These are phyloP conservation scores for Senna tora DNA, from an alignment of 306 rosid species.

Conservation along the genomic window DNA sequence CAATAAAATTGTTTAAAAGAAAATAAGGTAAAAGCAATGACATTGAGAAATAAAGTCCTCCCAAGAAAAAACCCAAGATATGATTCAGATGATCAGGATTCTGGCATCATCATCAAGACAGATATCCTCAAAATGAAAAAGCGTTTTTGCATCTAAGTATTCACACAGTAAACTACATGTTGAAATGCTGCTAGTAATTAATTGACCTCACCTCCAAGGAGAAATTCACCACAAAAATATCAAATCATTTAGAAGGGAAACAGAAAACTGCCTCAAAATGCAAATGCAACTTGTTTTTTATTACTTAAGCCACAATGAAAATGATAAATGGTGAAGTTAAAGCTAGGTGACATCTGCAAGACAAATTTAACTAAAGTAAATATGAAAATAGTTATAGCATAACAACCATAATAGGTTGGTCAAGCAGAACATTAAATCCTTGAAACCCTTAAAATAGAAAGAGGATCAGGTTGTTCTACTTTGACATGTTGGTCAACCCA, in stretches of 20 bases:
- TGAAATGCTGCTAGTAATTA: background rate
- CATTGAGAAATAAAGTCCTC: conserved; percentile 15
- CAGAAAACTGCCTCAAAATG: background rate
- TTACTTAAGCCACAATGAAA: background rate
- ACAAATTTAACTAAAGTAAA: background rate
- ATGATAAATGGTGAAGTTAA: background rate
- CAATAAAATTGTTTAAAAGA: conserved; percentile 22
- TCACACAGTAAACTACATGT: background rate
- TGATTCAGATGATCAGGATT: conserved; percentile 5
- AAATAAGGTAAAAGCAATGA: conserved; percentile 8
- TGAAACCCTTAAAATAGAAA: background rate
- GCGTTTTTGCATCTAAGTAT: background rate
- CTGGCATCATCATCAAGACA: conserved; percentile 21
- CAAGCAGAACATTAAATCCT: background rate
- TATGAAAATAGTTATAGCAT: background rate
- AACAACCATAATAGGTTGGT: background rate
- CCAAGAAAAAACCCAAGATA: conserved; percentile 22
- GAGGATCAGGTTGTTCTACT: background rate
- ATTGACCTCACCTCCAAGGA: background rate
- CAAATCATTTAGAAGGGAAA: background rate
- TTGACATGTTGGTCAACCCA: background rate
- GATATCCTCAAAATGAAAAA: conserved; percentile 17
- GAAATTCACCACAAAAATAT: background rate
- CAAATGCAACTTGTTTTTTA: background rate
- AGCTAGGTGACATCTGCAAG: background rate